Percentiles rank a stretch among this genome's conserved stretches.
Evolutionary conservation across 768 basidiomycete species (phyloP).

Genomic region (Kwoniella sp.): DNA sequence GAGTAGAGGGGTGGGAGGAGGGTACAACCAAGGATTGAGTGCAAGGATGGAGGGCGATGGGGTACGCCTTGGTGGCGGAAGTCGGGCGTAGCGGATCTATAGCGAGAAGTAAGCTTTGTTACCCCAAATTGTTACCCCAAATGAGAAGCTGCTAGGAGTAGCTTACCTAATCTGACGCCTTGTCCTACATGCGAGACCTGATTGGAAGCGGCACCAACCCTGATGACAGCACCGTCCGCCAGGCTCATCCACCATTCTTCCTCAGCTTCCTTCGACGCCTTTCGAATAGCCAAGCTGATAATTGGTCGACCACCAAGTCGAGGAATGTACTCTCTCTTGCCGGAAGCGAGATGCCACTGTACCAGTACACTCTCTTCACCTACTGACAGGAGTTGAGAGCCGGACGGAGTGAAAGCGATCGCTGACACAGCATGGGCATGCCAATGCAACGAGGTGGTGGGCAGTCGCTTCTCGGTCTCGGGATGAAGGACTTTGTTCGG

Average conservation of each 20-base stretch:
- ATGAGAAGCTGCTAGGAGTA: no score
- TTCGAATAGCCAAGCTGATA: constrained; percentile 60
- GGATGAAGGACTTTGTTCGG: constrained; percentile 11
- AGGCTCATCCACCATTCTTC: constrained; percentile 87
- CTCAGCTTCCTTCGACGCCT: constrained; percentile 61
- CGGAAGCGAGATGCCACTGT: constrained; percentile 89
- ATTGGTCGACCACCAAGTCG: constrained; percentile 84
- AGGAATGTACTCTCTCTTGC: constrained; percentile 87
- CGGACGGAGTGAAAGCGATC: constrained; percentile 82
- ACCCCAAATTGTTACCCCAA: constrained; percentile 61
- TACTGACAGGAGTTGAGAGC: constrained; percentile 87
- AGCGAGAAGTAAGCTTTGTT: constrained; percentile 59
- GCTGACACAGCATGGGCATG: constrained; percentile 91
- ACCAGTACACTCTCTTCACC: constrained; percentile 97
- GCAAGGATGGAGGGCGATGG: constrained; percentile 72
- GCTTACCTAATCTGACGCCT: constrained; percentile 63
- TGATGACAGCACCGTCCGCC: constrained; percentile 75
- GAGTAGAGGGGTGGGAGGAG: constrained; percentile 91
- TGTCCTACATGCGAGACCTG: constrained; percentile 61
- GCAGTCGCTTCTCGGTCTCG: constrained; percentile 64
- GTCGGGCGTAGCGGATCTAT: constrained; percentile 67
- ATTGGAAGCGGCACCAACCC: constrained; percentile 71
- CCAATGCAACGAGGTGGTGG: constrained; percentile 90
- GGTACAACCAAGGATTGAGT: constrained; percentile 81
- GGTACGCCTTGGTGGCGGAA: constrained; percentile 56